Base-by-base conservation (phyloP, 73 alveolate species). In the Paramecium biaurelia region DNA sequence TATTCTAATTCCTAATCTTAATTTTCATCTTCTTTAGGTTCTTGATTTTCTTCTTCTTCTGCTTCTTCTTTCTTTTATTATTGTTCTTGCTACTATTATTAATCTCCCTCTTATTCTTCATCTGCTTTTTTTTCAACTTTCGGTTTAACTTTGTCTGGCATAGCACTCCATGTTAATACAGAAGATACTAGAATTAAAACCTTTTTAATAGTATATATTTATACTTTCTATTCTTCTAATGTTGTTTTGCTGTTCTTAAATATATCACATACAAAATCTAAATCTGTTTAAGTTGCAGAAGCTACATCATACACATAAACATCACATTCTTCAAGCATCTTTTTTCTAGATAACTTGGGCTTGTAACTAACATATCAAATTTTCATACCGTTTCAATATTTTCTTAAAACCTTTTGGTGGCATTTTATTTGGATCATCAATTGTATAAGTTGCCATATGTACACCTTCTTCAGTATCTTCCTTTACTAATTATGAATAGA, bases 121-220 rank as follows among this genome's bases (percentile, higher is more conserved):
- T 95, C 96, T 37, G 85, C 92, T 68, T 76, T 93, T 76, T 93
- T 96, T 34, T 92, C 97, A 11, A 93, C 95, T 86, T 93, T 89
- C 4, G 85, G 92, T 47, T 89, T 93, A 11, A 94, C 89, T 87
- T 95, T 97, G 28, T 95, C 93, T 45, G 98, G 98, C 23, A 98
- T 97, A 82, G 95, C 96, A 21, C 96, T 98, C 99, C 99, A 97
- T 21, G 98, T 96, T 98, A 97, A 96, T 57, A 97, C 97, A 85
- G 94, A 92, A 20, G 99, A 97, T 15, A 97, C 92, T 11, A 97
- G 58, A 38, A 97, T 97, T 90, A 97, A 94, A 15, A 96, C 94
- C 95, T 97, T 23, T n/a, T 7, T 85, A 21, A 9, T 32, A 76
- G 38, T 45, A 42, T 72, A 79, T 1, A 34, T 3, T 57, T 5